phyloP scores from a whole-genome alignment of 2,329 filamentous ascomycete genomes.

The Plectosphaerella cucumerina region DNA sequence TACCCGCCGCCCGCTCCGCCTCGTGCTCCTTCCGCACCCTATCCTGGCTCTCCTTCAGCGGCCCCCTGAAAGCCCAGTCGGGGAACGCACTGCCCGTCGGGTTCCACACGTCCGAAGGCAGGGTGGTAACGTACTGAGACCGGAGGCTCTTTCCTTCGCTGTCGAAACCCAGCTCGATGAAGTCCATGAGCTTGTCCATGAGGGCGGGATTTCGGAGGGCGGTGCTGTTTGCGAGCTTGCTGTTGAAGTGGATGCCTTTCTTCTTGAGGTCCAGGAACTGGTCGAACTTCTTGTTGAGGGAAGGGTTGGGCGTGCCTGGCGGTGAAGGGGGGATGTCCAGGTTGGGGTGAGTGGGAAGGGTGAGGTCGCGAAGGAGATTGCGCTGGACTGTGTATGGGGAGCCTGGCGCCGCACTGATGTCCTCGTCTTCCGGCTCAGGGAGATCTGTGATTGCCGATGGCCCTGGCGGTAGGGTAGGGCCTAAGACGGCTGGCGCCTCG shows the following conservation, averaged over 20 bases:
- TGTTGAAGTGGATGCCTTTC: conserved; percentile 74
- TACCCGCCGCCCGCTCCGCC: conserved; percentile 35
- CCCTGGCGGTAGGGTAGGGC: conserved; percentile 32
- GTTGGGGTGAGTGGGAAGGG: conserved; percentile 67
- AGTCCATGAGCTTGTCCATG: conserved; percentile 67
- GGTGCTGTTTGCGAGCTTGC: conserved; percentile 61
- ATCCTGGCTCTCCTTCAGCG: conserved; percentile 45
- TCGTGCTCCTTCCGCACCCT: conserved; percentile 40
- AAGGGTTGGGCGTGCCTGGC: conserved; percentile 51
- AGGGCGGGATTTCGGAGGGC: conserved; percentile 69
- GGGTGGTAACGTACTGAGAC: conserved; percentile 63
- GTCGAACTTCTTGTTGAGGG: conserved; percentile 62
- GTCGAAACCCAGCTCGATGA: conserved; percentile 42
- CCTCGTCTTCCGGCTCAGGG: conserved; percentile 2
- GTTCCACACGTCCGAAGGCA: conserved; percentile 54
- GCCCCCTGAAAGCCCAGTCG: conserved; percentile 46
- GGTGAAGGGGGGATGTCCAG: conserved; percentile 73
- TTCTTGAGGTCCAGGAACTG: conserved; percentile 75
- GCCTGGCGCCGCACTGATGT: conserved; percentile 25
- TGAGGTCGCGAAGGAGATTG: conserved; percentile 64
- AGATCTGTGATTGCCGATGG: conserved; percentile 12
- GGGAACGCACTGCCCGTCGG: conserved; percentile 45
- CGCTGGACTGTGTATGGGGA: conserved; percentile 68
- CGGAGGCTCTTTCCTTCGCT: conserved; percentile 21
- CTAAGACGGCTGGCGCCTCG: conserved; percentile 15